Evolutionary conservation across 164 flowering plant genomes (phyloP), one percentile per base, ranked within the genome.

Genomic region (Euptelea pleiosperma): DNA sequence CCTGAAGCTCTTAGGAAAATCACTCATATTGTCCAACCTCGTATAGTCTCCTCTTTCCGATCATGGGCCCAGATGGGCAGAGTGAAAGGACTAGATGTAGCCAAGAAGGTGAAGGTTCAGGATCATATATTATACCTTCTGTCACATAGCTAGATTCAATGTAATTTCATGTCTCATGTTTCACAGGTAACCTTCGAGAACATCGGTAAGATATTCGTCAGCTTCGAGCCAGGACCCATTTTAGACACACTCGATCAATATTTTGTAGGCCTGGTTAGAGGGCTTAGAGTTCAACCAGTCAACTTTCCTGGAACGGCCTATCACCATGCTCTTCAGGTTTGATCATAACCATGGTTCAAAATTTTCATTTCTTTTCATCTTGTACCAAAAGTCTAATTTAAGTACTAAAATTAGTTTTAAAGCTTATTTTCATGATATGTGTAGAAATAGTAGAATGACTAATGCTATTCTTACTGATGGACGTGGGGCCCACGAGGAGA

Each of bases 261-360:
- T 52, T 72, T 71, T 61, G 12, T 9, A 3, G 82, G 78, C 3
- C 1, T 77, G 29, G 6, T 73, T 3, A 21, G 49, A n/a, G 89
- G 86, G 14, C 9, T 82, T 0, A 76, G 85, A 72, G 76, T 82
- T 16, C 65, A 61, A 8, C 82, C 77, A 1, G 16, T 55, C 22
- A 63, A 77, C 22, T 15, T 73, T 46, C 86, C 86, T 9, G 86
- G 86, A 31, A 70, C 83, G 8, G 76, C 82, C 10, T 73, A 49
- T 62, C 58, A 62, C 46, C 73, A 60, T 50, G 82, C 78, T n/a
- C 54, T 72, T 42, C 59, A 74, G 81, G 84, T n/a, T n/a, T 83
- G n/a, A n/a, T n/a, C n/a, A n/a, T n/a, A n/a, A n/a, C n/a, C n/a
- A n/a, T n/a, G n/a, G n/a, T n/a, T n/a, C n/a, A n/a, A n/a, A n/a